Percentiles rank a stretch among this genome's conserved stretches.
Conservation (phyloP, 306 rosid species). For the Quillaja saponaria region DNA sequence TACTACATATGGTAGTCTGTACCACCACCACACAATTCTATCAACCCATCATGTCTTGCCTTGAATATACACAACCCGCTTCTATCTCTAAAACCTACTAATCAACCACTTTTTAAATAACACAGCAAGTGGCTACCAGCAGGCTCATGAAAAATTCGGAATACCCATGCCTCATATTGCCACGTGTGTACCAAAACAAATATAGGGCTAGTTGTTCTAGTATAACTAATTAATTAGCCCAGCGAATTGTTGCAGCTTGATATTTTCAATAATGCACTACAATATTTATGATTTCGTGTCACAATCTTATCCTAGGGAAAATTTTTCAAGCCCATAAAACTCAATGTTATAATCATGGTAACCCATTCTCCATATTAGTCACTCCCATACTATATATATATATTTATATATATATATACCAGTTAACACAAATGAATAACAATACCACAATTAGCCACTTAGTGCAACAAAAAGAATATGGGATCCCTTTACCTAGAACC, state of each 20-base stretch:
- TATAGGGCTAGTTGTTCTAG: too few species aligned
- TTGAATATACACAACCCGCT: neutral
- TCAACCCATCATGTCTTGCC: conserved; percentile 31
- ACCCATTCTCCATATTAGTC: too few species aligned
- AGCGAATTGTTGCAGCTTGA: too few species aligned
- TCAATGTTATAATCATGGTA: neutral
- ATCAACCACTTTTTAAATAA: conserved; percentile 19
- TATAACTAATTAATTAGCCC: too few species aligned
- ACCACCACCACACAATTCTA: conserved; percentile 8
- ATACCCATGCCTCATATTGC: neutral
- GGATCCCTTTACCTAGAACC: conserved; percentile 23
- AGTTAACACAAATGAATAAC: neutral
- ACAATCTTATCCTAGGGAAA: conserved; percentile 11
- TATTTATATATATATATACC: too few species aligned
- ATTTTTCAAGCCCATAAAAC: neutral
- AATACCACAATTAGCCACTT: neutral
- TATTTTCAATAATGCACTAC: too few species aligned
- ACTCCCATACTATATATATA: neutral
- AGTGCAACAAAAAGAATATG: conserved; percentile 40
- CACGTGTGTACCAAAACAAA: neutral
- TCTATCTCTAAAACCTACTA: neutral
- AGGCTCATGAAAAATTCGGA: neutral
- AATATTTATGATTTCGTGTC: conserved; percentile 21
- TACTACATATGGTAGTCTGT: too few species aligned
- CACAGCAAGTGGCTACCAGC: neutral